Evolutionary conservation across 2,329 filamentous ascomycete genomes (phyloP), one percentile per base, ranked within the genome.

Genomic region (Shiraia sp.): DNA sequence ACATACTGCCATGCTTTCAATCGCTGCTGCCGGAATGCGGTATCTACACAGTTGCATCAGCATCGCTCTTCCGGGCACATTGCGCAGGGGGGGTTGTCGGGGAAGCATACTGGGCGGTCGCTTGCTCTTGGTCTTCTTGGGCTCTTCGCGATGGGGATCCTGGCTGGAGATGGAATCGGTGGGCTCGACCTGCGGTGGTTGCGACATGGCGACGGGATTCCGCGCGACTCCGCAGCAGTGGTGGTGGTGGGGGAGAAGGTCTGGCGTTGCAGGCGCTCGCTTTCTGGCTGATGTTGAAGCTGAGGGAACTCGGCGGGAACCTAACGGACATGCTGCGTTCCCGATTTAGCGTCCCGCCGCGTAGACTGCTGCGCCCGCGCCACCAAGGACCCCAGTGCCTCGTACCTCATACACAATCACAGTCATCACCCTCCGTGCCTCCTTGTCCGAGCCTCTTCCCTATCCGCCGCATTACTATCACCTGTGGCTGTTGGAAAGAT

Each of bases 1-100:
- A 81, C 90, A 73, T 78, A 95, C 87, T 99, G 93, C 93, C 93
- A 99, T 76, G 93, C 93, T 75, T 97, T 96, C 71, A 99, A 75
- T 67, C 93, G 85, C 73, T 99, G 93, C 70, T 99, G 93, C 61
- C 93, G 83, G 69, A 97, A 99, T 9, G 93, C 93, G 45, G 92
- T 97, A 75, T 97, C 90, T 95, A 64, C 8, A 23, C 13, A 22
- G 19, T 22, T 19, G 14, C 16, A 36, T 69, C 50, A 68, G 57
- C 44, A 51, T 42, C 19, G 25, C 32, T 17, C 30, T n/a, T 38
- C 22, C 23, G 44, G n/a, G 39, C 19, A 22, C 19, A 22, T 22
- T 22, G 42, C 46, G 37, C 43, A 25, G 27, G 29, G 33, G 34
- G 40, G 44, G 14, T 32, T 26, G 32, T 32, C 13, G 27, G 32